These are phyloP conservation scores for Exophiala viscosa DNA, from an alignment of 2,329 filamentous ascomycete species.

Conservation along the genomic window DNA sequence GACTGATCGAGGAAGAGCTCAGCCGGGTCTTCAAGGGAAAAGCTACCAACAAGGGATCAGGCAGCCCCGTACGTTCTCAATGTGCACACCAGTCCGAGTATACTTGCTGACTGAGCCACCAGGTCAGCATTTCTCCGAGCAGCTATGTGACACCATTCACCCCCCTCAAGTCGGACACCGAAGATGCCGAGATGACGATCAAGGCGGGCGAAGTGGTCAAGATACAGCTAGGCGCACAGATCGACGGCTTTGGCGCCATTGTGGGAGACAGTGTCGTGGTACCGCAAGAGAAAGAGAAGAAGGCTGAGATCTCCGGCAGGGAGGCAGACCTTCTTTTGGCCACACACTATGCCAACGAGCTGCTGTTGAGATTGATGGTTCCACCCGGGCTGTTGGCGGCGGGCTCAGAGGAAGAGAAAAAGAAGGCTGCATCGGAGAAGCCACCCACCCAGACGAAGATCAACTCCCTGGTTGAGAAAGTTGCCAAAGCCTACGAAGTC, in stretches of 20 bases:
- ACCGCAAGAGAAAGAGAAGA: conserved; percentile 56
- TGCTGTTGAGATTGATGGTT: conserved; percentile 84
- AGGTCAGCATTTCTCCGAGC: conserved; percentile 85
- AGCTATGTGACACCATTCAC: conserved; percentile 97
- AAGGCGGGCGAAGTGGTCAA: conserved; percentile 87
- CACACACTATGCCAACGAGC: conserved; percentile 92
- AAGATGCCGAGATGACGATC: conserved; percentile 74
- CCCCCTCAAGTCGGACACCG: conserved; percentile 77
- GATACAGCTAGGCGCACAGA: conserved; percentile 98
- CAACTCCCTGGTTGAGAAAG: conserved; percentile 81
- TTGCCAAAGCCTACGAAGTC: conserved; percentile 85
- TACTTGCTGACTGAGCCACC: too few relatives aligned
- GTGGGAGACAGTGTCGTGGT: conserved; percentile 90
- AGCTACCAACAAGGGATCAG: conserved; percentile 66
- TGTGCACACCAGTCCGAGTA: too few relatives aligned
- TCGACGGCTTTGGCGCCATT: conserved; percentile 94
- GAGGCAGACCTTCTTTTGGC: conserved; percentile 84
- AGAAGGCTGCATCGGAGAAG: conserved; percentile 80
- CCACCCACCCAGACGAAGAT: conserved; percentile 82
- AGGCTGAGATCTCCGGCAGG: conserved; percentile 67
- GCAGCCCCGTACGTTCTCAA: conserved; percentile 34
- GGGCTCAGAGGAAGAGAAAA: conserved; percentile 91
- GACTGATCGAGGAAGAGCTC: conserved; percentile 89
- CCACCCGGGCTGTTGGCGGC: conserved; percentile 80
- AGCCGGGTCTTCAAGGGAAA: conserved; percentile 97